Evolutionary conservation across 352 stramenopile species (phyloP).

Genomic region (Plasmopara muralis): DNA sequence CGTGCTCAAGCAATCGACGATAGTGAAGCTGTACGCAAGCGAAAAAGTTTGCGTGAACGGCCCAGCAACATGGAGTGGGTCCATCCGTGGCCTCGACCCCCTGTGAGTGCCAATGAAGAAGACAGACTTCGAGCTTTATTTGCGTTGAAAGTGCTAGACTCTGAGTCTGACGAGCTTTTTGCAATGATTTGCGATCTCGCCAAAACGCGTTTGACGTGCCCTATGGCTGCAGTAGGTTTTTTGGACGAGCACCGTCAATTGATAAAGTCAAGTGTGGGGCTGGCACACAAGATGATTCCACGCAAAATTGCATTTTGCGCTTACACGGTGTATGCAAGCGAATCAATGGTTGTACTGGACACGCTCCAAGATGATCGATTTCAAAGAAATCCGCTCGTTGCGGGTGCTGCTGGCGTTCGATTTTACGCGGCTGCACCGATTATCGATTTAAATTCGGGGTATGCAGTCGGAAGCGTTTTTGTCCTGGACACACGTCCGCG

Average conservation of each 20-base stretch:
- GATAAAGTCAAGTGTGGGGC: slow-evolving; percentile 67
- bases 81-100: slow-evolving; percentile 70
- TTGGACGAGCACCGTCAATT: slow-evolving; percentile 70
- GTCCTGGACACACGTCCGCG: slow-evolving; percentile 74
- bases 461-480: slow-evolving; percentile 69
- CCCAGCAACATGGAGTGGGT: slow-evolving; percentile 29
- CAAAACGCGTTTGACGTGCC: slow-evolving; percentile 52
- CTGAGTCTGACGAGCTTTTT: slow-evolving; percentile 48
- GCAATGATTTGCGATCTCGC: slow-evolving; percentile 77
- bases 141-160: slow-evolving; percentile 55
- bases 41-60: slow-evolving; percentile 13
- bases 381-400: slow-evolving; percentile 83
- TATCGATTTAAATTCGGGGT: slow-evolving; percentile 44
- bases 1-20: slow-evolving; percentile 30
- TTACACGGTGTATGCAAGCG: slow-evolving; percentile 48
- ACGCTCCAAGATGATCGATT: slow-evolving; percentile 87
- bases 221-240: slow-evolving; percentile 78
- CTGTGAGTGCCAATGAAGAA: slow-evolving; percentile 44
- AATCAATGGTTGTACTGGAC: slow-evolving; percentile 82
- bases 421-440: slow-evolving; percentile 90
- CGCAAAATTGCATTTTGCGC: slow-evolving; percentile 78
- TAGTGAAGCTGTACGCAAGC: slow-evolving; percentile 13
- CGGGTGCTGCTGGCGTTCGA: slow-evolving; percentile 81
- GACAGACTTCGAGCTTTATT: slow-evolving; percentile 45
- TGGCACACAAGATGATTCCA: slow-evolving; percentile 71